Conservation (phyloP, 768 basidiomycete species). For the Leccinum sublutescens region DNA sequence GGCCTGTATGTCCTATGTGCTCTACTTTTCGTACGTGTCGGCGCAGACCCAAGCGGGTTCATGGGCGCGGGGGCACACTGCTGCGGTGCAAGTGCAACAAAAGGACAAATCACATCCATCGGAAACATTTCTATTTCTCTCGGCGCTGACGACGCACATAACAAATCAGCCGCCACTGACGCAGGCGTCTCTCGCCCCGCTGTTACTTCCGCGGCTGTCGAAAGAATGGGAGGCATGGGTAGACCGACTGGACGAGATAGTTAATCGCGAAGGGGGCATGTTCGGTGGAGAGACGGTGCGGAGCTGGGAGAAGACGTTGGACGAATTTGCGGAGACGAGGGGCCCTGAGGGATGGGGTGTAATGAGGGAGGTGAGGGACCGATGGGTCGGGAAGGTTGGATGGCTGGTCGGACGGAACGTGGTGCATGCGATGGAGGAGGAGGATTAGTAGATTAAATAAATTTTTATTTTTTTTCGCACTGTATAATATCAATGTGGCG, state of each 20-base stretch:
- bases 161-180: conserved; percentile 66
- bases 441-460: conserved; percentile 11
- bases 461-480: conserved; percentile 1
- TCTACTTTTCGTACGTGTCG: conserved; percentile 72
- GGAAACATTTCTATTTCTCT: conserved; percentile 73
- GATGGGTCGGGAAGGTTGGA: conserved; percentile 73
- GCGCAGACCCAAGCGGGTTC: conserved; percentile 24
- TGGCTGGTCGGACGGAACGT: conserved; percentile 64
- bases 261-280: conserved; percentile 76
- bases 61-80: conserved; percentile 40
- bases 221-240: conserved; percentile 84
- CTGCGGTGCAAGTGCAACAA: conserved; percentile 48
- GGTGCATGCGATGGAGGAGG: conserved; percentile 33
- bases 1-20: conserved; percentile 76
- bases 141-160: conserved; percentile 64
- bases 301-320: conserved; percentile 67
- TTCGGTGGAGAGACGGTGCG: conserved; percentile 69
- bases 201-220: conserved; percentile 60
- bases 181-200: conserved; percentile 54
- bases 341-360: conserved; percentile 39
- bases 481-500: conserved; percentile 11
- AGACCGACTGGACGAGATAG: conserved; percentile 60
- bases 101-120: conserved; percentile 68
- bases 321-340: conserved; percentile 60
- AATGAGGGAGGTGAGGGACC: conserved; percentile 52